These are phyloP conservation scores for Ceratocystis eucalypticola DNA, from an alignment of 2,329 filamentous ascomycete genomes.

Conservation along the genomic window DNA sequence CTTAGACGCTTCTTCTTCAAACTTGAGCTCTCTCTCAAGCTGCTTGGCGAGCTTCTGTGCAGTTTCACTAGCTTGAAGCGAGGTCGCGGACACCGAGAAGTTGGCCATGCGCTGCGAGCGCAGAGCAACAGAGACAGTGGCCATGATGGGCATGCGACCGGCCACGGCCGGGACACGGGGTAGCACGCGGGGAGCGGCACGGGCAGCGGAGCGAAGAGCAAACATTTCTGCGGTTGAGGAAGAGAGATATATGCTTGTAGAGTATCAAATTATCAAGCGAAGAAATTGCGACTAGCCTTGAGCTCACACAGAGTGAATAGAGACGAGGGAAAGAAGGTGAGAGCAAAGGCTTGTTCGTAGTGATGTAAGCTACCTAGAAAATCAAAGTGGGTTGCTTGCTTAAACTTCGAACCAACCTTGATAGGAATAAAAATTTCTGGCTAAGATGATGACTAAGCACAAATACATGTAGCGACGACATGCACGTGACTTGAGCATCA, in stretches of 20 bases:
- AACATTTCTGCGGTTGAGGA: constrained; percentile 42
- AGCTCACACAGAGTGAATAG: too few species aligned
- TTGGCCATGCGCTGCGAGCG: constrained; percentile 29
- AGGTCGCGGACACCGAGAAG: constrained; percentile 30
- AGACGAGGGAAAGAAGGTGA: not conserved
- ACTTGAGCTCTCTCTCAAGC: constrained; percentile 67
- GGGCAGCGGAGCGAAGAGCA: constrained; percentile 46
- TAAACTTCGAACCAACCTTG: too few species aligned
- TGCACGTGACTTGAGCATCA: too few species aligned
- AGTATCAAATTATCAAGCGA: not conserved
- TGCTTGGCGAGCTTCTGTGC: constrained; percentile 39
- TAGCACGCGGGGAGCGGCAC: constrained; percentile 52
- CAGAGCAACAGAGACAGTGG: constrained; percentile 24
- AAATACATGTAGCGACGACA: too few species aligned
- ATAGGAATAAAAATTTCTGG: too few species aligned
- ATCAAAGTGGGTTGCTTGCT: too few species aligned
- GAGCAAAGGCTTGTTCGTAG: too few species aligned
- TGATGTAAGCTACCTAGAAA: too few species aligned
- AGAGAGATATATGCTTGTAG: not conserved
- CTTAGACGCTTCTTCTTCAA: constrained; percentile 71
- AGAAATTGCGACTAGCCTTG: not conserved
- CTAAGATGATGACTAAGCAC: too few species aligned
- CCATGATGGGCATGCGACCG: constrained; percentile 9
- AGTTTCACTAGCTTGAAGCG: constrained; percentile 63
- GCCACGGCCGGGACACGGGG: constrained; percentile 16